Evolutionary conservation across 2,329 filamentous ascomycete species (phyloP).

Genomic region (Zalaria sp.): DNA sequence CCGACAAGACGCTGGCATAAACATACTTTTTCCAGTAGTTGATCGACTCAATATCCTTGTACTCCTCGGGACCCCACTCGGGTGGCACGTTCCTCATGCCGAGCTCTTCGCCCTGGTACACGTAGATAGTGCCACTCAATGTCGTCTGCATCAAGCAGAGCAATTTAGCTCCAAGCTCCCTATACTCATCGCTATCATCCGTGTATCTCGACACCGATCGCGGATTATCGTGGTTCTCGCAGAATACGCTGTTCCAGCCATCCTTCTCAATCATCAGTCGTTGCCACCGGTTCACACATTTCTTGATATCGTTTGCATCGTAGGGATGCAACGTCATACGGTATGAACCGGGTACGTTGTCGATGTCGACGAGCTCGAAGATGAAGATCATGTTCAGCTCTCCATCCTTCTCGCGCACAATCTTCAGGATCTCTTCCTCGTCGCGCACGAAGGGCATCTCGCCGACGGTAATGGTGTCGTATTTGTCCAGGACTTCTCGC

Average conservation of each 20-base stretch:
- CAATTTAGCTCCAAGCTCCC: constrained; percentile 32
- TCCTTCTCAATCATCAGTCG: constrained; percentile 32
- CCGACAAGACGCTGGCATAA: neutral
- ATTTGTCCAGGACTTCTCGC: constrained; percentile 37
- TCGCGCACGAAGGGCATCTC: constrained; percentile 44
- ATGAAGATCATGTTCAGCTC: constrained; percentile 37
- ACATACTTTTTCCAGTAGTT: constrained; percentile 38
- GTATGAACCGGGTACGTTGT: constrained; percentile 18
- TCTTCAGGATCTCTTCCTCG: constrained; percentile 26
- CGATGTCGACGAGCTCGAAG: constrained; percentile 30
- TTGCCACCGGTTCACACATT: constrained; percentile 31
- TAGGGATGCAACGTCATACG: constrained; percentile 25
- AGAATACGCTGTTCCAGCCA: constrained; percentile 37
- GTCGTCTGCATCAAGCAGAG: constrained; percentile 33
- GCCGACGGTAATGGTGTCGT: constrained; percentile 45
- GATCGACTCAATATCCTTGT: constrained; percentile 38
- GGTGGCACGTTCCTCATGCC: constrained; percentile 35
- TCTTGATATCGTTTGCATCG: constrained; percentile 27
- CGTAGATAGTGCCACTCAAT: constrained; percentile 34
- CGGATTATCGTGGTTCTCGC: constrained; percentile 38
- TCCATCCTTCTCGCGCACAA: constrained; percentile 24
- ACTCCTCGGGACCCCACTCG: constrained; percentile 30
- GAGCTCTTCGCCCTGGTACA: constrained; percentile 38
- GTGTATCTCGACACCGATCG: constrained; percentile 34
- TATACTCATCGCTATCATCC: constrained; percentile 31